Base-by-base conservation (phyloP, 23 red algal species). In the Gracilaria gracilis region DNA sequence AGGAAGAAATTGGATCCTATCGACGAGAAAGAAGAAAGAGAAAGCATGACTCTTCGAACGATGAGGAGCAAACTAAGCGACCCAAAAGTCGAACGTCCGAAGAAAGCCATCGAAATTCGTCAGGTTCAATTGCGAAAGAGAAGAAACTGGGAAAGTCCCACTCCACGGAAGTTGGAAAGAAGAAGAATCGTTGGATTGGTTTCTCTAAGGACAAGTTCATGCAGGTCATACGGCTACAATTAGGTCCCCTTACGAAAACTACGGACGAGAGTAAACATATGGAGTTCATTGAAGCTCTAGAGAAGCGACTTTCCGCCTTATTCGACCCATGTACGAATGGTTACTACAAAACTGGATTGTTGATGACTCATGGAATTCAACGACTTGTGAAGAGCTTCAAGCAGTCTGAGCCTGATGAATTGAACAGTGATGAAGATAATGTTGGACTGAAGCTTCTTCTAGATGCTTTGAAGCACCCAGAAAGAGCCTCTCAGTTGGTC, bases 341-440 rank as follows among this genome's bases (percentile, higher is more conserved):
- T 23, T 77, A 77, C 72, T 77, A 77, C 39, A 77, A 77, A 16
- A 77, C 72, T 28, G 38, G 40, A 49, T 49, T 77, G 38, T 42
- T 25, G 31, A 77, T 77, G 72, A 77, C 72, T 35, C 72, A 77
- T 50, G 72, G 40, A 27, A 77, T 77, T 77, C 72, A 77, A 51
- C 5, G 36, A 20, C 72, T 77, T 31, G 46, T 77, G 46, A 77
- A 77, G 39, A 34, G 25, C 21, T 50, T 51, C 20, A 77, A 77
- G 72, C 38, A 49, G 23, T 77, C 39, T 2, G 23, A 46, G 1
- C 9, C 38, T 14, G 38, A 46, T 50, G 72, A 77, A 77, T 15
- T 13, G 40, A 24, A 31, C 46, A 77, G 72, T 14, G 72, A 77
- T 77, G 72, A 51, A 7, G 72, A 77, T 31, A 27, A 34, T 31